phyloP scores from a whole-genome alignment of 1,139 yeast genomes.

The Debaryomyces robertsiae region DNA sequence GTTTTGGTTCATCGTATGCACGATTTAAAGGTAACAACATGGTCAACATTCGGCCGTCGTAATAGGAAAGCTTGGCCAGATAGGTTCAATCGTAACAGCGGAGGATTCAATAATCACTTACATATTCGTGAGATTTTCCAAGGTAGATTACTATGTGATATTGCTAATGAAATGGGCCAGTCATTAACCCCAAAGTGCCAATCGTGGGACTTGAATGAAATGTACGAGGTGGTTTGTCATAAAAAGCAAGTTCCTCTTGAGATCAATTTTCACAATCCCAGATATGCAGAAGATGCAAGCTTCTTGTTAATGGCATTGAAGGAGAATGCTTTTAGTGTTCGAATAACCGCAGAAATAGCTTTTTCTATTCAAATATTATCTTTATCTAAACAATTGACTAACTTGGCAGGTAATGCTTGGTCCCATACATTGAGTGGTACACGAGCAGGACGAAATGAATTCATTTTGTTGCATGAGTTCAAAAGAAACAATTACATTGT shows the following conservation, averaged over 20 bases:
- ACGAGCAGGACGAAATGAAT: conserved; percentile 95
- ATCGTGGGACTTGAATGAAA: conserved; percentile 94
- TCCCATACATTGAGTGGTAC: conserved; percentile 93
- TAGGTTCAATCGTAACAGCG: conserved; percentile 54
- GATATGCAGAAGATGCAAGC: conserved; percentile 67
- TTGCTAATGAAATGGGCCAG: conserved; percentile 94
- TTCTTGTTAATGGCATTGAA: conserved; percentile 69
- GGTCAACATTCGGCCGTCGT: conserved; percentile 87
- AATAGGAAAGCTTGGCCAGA: conserved; percentile 78
- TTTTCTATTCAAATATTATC: conserved; percentile 84
- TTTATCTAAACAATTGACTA: conserved; percentile 86
- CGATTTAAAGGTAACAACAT: conserved; percentile 68
- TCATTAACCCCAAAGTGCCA: conserved; percentile 90
- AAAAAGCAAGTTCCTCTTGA: conserved; percentile 65
- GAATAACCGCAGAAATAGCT: conserved; percentile 75
- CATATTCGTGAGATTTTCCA: conserved; percentile 70
- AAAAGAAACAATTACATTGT: conserved; percentile 76
- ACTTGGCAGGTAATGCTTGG: conserved; percentile 98
- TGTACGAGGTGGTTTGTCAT: conserved; percentile 77
- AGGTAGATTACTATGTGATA: conserved; percentile 89
- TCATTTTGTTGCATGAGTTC: conserved; percentile 89
- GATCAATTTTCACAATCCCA: conserved; percentile 68
- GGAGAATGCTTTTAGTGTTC: conserved; percentile 71
- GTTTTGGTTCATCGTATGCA: conserved; percentile 81
- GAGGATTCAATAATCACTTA: conserved; percentile 50